Base-by-base conservation (phyloP, 1,139 yeast species). In the Sugiyamaella neomexicana region DNA sequence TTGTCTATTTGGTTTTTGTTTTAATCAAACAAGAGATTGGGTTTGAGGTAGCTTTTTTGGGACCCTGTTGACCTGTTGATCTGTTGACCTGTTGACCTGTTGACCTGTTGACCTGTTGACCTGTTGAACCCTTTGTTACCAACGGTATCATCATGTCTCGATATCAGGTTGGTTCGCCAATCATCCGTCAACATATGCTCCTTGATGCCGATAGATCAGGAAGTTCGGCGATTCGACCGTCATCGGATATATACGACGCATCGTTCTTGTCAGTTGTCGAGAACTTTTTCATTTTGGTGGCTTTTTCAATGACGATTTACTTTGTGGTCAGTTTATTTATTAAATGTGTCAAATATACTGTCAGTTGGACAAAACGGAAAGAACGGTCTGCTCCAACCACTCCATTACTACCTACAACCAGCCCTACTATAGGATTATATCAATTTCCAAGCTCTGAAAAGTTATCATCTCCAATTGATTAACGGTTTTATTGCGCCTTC, bases 131-230 rank as follows among this genome's bases (percentile, higher is more conserved):
- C n/a, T n/a, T n/a, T n/a, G n/a, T n/a, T n/a, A n/a, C n/a, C n/a
- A n/a, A n/a, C n/a, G n/a, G 25, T 17, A 39, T 17, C 12, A 40
- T n/a, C 15, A 32, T 56, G 59, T 54, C 60, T 15, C 17, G 37
- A 17, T 57, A 57, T 51, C 52, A 41, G 10, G 60, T 57, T 31
- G 56, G 56, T 3, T 38, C 49, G 9, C 50, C 53, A 5, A 43
- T 57, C 13, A 38, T 54, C 37, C 46, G 50, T 13, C 60, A 57
- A 43, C 60, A 57, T 20, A 42, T 51, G 55, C 47, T 55, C 15
- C 50, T 51, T 15, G 60, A 57, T 37, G 40, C 54, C 17, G 59
- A 57, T 12, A 40, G 38, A 20, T 17, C 56, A 7, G n/a, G 47
- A 7, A 8, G 25, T 20, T 3, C 25, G 3, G 25, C 25, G 25